A percentile compares a stretch with the other conserved stretches of the same genome.
phyloP scores from a whole-genome alignment of 2,329 filamentous ascomycete species.

The Akanthomyces lecanii region DNA sequence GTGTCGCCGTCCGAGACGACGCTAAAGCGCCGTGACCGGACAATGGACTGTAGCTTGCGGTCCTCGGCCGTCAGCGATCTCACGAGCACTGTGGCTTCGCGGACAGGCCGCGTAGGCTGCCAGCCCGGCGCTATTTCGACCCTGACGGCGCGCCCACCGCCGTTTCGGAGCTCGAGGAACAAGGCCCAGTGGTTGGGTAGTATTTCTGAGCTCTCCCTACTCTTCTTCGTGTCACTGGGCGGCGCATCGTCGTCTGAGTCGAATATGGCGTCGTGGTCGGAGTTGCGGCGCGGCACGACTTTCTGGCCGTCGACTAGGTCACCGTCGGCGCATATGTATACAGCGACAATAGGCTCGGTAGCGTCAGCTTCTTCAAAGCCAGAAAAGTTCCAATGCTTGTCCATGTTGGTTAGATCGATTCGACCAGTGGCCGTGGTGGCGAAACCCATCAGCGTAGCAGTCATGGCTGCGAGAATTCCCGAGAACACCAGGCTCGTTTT shows the following conservation, averaged over 20 bases:
- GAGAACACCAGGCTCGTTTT: neutral
- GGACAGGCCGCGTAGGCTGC: neutral
- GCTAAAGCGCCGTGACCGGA: neutral
- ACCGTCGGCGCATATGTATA: neutral
- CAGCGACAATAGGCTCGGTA: neutral
- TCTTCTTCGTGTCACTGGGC: neutral
- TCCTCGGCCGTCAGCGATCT: neutral
- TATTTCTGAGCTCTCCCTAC: neutral
- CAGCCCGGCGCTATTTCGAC: constrained; percentile 5
- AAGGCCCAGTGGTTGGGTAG: constrained; percentile 9
- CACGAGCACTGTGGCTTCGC: constrained; percentile 8
- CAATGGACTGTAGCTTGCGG: neutral
- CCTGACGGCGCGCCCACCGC: neutral
- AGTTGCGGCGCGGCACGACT: neutral
- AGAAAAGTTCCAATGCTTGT: constrained; percentile 10
- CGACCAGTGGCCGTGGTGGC: neutral
- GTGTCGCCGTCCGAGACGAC: neutral
- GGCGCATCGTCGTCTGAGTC: neutral
- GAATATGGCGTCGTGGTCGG: neutral
- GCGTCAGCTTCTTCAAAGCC: neutral
- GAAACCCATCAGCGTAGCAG: neutral
- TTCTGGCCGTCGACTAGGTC: neutral
- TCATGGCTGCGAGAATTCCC: neutral
- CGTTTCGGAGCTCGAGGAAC: neutral
- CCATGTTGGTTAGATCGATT: neutral